Conservation (phyloP, 2,329 filamentous ascomycete genomes). For the Pseudohalonectria lignicola region DNA sequence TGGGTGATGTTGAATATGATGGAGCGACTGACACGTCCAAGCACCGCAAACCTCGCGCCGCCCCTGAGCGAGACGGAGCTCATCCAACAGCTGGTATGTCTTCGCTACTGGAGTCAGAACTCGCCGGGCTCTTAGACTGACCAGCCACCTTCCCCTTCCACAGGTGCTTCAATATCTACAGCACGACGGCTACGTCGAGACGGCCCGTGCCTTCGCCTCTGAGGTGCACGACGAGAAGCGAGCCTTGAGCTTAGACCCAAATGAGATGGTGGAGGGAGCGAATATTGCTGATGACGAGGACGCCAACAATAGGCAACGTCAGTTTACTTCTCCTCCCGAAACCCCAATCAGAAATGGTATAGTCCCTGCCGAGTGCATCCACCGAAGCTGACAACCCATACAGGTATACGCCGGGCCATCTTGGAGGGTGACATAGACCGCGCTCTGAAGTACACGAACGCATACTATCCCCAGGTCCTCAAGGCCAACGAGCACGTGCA, state of each 20-base stretch:
- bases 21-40: too few relatives aligned
- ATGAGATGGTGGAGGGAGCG: constrained; percentile 41
- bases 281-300: constrained; percentile 74
- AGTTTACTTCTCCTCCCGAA: constrained; percentile 18
- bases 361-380: too few relatives aligned
- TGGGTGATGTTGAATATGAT: too few relatives aligned
- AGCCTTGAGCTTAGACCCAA: constrained; percentile 51
- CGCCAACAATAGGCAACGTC: constrained; percentile 77
- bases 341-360: neutral
- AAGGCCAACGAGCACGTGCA: constrained; percentile 72
- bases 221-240: constrained; percentile 68
- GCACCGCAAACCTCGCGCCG: constrained; percentile 50
- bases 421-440: constrained; percentile 86
- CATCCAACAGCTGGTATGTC: constrained; percentile 71
- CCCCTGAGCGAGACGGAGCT: constrained; percentile 63
- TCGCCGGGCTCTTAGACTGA: constrained; percentile 5
- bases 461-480: constrained; percentile 72
- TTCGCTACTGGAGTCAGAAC: neutral
- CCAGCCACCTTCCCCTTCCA: constrained; percentile 33
- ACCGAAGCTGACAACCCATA: too few relatives aligned
- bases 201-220: constrained; percentile 74
- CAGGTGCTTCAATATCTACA: constrained; percentile 86
- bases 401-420: constrained; percentile 78
- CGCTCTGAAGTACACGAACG: constrained; percentile 70
- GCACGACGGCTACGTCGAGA: constrained; percentile 93